Percentiles rank a stretch among this genome's conserved stretches.
phyloP scores from a whole-genome alignment of 163 green algal genomes.

The Smithsoniella earleae region DNA sequence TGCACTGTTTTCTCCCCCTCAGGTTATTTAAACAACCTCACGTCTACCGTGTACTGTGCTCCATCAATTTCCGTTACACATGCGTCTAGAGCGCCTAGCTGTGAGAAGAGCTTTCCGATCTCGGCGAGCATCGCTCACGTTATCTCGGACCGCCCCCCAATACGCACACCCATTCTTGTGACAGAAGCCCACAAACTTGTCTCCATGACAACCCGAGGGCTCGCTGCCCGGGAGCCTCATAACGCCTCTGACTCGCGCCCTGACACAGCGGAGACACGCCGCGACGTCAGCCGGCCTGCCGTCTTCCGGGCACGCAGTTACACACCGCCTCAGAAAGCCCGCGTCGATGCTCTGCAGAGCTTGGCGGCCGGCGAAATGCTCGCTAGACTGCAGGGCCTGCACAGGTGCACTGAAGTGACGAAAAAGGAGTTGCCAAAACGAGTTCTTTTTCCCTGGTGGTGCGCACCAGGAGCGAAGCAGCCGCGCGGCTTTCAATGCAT shows the following conservation, averaged over 20 bases:
- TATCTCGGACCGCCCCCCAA: not conserved
- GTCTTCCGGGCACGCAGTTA: not conserved
- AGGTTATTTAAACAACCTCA: too few species aligned
- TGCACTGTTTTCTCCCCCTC: too few species aligned
- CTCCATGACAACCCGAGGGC: not conserved
- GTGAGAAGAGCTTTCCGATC: not conserved
- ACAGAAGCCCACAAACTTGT: not conserved
- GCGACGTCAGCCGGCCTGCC: not conserved
- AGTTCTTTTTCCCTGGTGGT: not conserved
- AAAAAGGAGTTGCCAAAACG: not conserved
- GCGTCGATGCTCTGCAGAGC: not conserved
- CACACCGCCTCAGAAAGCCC: not conserved
- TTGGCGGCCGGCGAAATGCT: not conserved
- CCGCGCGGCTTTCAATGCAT: not conserved
- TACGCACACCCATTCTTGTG: not conserved
- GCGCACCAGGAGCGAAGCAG: slow-evolving; percentile 1
- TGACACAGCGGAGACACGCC: not conserved
- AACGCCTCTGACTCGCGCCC: not conserved
- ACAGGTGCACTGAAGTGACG: not conserved
- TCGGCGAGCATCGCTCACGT: not conserved
- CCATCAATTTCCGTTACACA: too few species aligned
- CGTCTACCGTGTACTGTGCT: too few species aligned
- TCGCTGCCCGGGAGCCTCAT: not conserved
- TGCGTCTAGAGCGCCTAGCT: not conserved
- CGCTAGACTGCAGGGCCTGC: not conserved